Base-by-base conservation (phyloP, 1,284 basidiomycete genomes). In the Apiotrichum brassicae region DNA sequence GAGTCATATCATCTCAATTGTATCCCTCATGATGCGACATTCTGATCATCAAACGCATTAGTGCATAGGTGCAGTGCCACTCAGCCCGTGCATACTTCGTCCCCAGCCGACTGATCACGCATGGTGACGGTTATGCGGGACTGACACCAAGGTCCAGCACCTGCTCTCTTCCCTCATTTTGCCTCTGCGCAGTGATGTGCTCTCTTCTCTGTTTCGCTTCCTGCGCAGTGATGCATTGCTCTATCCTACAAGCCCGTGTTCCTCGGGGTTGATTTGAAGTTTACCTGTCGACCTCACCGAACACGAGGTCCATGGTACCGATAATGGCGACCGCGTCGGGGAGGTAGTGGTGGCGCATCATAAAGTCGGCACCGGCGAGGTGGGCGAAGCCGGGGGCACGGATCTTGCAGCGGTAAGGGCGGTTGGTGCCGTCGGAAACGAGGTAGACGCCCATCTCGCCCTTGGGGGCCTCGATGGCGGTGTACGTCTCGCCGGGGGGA, bases 371-470 rank as follows among this genome's bases (percentile, higher is more conserved):
- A 32, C 89, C 91, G 43, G 87, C 88, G 59, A 94, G 78, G 73
- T 94, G 91, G 28, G 91, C 88, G 64, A 95, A 97, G 11, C 91
- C 88, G 44, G 89, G 90, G 13, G 89, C 90, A 61, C 89, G 87
- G 61, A 95, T 95, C 76, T 87, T 89, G 77, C 92, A 95, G 65
- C 87, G 79, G 75, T 97, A 97, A 18, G 91, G 91, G 33, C 91
- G 81, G 75, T 94, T 92, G 14, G 86, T 81, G 49, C 91, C 90
- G 72, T 94, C 91, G 22, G 89, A 93, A 54, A 95, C 89, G 47
- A 95, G 83, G 76, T 91, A 95, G 48, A 97, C 92, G 59, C 80
- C 91, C 93, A 97, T 97, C 77, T 97, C 92, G 55, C 93, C 93
- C 77, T 98, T 98, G 49, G 93, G 94, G 18, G 94, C 94, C 76